phyloP scores from a whole-genome alignment of 208 protist genomes.

The Acanthamoeba culbertsoni region DNA sequence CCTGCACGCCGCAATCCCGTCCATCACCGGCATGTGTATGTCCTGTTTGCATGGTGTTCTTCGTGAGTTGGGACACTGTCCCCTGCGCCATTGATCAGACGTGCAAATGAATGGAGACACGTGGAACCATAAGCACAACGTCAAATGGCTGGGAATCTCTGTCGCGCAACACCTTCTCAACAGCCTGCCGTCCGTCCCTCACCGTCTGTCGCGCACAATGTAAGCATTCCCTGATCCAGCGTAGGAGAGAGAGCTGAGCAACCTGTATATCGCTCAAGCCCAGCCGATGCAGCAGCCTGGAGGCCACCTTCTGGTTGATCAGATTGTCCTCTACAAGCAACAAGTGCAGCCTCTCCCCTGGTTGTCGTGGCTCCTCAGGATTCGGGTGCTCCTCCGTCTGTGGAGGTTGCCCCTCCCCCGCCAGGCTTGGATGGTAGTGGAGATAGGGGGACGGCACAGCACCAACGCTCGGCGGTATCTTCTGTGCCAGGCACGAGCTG shows the following conservation, averaged over 20 bases:
- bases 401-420: neutral
- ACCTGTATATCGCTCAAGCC: neutral
- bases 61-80: neutral
- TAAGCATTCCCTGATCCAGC: neutral
- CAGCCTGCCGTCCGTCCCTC: neutral
- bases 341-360: neutral
- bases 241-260: neutral
- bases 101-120: neutral
- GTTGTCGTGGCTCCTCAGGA: too few species aligned
- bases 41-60: neutral
- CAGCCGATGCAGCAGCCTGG: neutral
- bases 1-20: neutral
- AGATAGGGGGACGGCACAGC: neutral
- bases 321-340: slow-evolving; percentile 41
- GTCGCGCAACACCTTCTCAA: neutral
- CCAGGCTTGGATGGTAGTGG: neutral
- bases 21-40: slow-evolving; percentile 54
- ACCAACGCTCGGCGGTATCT: neutral
- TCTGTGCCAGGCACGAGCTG: too few species aligned
- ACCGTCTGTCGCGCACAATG: neutral
- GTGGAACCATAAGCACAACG: neutral
- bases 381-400: too few species aligned
- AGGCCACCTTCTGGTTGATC: slow-evolving; percentile 57
- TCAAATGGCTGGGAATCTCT: neutral
- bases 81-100: neutral